Conservation (phyloP, 2,329 filamentous ascomycete genomes). For the Emericellopsis cladophorae region DNA sequence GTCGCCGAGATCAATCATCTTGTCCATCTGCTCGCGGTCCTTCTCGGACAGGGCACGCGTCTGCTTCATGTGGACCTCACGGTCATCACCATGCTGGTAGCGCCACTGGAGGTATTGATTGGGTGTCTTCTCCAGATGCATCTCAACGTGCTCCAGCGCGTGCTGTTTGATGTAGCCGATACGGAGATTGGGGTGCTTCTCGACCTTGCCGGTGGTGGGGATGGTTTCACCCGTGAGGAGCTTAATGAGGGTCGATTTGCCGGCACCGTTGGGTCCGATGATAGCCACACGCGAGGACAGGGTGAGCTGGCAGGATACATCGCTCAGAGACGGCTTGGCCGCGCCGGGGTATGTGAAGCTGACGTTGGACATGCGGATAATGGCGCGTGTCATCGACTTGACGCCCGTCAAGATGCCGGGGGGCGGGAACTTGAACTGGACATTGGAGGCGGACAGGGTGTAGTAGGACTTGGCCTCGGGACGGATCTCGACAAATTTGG, state of each 20-base stretch:
- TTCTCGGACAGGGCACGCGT: slow-evolving; percentile 78
- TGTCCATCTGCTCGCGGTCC: slow-evolving; percentile 86
- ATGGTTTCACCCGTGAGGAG: slow-evolving; percentile 86
- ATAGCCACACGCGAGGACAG: slow-evolving; percentile 91
- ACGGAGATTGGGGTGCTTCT: slow-evolving; percentile 97
- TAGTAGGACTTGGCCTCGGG: slow-evolving; percentile 98
- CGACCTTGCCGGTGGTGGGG: slow-evolving; percentile 72
- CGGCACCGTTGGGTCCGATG: slow-evolving; percentile 93
- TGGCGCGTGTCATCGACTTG: slow-evolving; percentile 87
- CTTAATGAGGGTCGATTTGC: slow-evolving; percentile 97
- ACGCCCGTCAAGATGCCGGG: slow-evolving; percentile 90
- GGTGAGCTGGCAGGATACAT: slow-evolving; percentile 78
- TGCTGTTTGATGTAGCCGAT: slow-evolving; percentile 99
- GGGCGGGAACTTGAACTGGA: slow-evolving; percentile 96
- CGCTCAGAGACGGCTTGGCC: slow-evolving; percentile 71
- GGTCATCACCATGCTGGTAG: slow-evolving; percentile 92
- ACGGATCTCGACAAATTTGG: slow-evolving; percentile 73
- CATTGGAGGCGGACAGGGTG: slow-evolving; percentile 74
- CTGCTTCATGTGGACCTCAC: slow-evolving; percentile 95
- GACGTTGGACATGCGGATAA: slow-evolving; percentile 87
- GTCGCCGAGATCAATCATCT: slow-evolving; percentile 71
- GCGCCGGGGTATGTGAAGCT: slow-evolving; percentile 90
- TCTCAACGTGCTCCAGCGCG: slow-evolving; percentile 96
- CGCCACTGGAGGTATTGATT: slow-evolving; percentile 99
- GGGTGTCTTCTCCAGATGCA: slow-evolving; percentile 98